Conservation (phyloP, 305 asterid genomes). For the Rubia peregrina region DNA sequence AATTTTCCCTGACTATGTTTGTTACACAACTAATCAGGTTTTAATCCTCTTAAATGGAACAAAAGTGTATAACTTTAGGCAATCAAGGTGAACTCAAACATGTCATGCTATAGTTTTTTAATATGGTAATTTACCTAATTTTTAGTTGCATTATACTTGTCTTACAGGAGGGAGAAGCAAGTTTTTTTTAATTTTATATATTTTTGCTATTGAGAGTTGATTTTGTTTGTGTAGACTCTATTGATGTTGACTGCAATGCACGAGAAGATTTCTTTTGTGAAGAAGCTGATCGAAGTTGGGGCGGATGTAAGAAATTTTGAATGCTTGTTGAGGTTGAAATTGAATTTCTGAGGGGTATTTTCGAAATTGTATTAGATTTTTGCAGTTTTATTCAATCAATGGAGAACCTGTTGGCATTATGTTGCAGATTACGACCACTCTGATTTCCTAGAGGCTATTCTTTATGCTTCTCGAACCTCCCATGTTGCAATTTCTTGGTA, state of each 20-base stretch:
- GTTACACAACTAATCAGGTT: no score
- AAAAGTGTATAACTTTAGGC: no score
- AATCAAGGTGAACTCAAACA: no score
- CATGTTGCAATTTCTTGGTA: constrained; percentile 84
- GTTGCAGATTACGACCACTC: constrained; percentile 89
- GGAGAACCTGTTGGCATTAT: constrained; percentile 97
- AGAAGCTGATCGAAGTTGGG: constrained; percentile 80
- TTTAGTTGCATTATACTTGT: background rate
- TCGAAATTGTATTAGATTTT: constrained; percentile 43
- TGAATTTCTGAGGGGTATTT: constrained; percentile 16
- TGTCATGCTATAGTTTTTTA: background rate
- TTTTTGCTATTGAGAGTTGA: background rate
- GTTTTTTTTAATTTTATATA: background rate
- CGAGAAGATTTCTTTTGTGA: constrained; percentile 74
- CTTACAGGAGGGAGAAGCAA: background rate
- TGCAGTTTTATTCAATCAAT: constrained; percentile 77
- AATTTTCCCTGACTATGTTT: no score
- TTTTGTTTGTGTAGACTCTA: constrained; percentile 57
- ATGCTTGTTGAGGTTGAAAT: background rate
- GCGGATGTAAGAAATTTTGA: constrained; percentile 53
- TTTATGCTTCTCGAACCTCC: constrained; percentile 61
- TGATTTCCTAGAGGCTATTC: constrained; percentile 71
- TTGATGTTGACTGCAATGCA: constrained; percentile 98
- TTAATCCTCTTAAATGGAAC: no score
- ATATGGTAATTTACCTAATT: background rate